Conservation (phyloP, 2,329 filamentous ascomycete species). For the Fusarium dimerum region DNA sequence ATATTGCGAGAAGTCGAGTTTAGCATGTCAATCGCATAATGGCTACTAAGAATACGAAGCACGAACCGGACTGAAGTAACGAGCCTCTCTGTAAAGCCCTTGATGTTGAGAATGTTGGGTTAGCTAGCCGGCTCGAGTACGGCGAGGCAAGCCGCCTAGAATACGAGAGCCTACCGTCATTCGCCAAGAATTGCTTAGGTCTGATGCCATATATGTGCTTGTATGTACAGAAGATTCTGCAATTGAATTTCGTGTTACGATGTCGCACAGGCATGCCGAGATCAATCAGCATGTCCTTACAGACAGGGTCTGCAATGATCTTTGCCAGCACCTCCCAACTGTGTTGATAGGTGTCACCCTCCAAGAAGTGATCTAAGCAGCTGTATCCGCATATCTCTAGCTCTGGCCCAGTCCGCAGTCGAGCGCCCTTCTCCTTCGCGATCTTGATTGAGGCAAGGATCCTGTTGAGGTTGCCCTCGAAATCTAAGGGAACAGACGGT, state of each 20-base stretch:
- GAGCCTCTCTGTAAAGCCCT: too few relatives aligned
- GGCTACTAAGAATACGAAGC: too few relatives aligned
- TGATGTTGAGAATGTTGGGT: too few relatives aligned
- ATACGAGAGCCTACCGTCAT: conserved; percentile 52
- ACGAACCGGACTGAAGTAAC: too few relatives aligned
- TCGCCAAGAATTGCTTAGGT: conserved; percentile 70
- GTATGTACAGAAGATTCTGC: conserved; percentile 45
- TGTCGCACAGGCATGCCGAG: conserved; percentile 37
- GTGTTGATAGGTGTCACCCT: conserved; percentile 40
- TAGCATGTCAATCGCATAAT: too few relatives aligned
- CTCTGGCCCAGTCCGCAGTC: conserved; percentile 60
- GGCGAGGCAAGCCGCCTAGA: too few relatives aligned
- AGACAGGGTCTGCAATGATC: conserved; percentile 34
- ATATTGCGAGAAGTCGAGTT: too few relatives aligned
- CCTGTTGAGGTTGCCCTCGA: conserved; percentile 59
- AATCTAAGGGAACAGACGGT: conserved; percentile 23
- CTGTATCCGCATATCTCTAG: conserved; percentile 43
- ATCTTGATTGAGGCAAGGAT: conserved; percentile 63
- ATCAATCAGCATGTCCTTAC: conserved; percentile 41
- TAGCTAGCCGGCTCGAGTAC: too few relatives aligned
- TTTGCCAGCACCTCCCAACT: conserved; percentile 33
- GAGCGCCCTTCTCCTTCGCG: conserved; percentile 63
- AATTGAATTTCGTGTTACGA: conserved; percentile 33
- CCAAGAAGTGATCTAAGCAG: conserved; percentile 65
- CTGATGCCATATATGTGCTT: conserved; percentile 70